phyloP scores from a whole-genome alignment of 2,329 filamentous ascomycete genomes.

The Fusarium coffeatum region DNA sequence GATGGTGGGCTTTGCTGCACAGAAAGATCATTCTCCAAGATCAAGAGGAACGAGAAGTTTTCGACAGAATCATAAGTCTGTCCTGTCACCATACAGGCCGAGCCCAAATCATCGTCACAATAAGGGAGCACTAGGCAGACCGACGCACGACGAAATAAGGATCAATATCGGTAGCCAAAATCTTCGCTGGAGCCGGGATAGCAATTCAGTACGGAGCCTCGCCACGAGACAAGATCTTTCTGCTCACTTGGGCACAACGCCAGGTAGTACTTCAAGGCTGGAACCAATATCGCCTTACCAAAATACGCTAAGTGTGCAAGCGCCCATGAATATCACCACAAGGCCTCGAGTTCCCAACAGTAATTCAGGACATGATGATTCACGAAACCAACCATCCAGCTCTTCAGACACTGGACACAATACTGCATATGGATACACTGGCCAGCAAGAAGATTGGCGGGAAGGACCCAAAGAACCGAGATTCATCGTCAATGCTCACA shows the following conservation, averaged over 20 bases:
- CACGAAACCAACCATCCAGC: not conserved
- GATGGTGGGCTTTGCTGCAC: conserved; percentile 35
- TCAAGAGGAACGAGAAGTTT: conserved; percentile 1
- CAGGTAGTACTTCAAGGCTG: not conserved
- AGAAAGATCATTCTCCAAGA: not conserved
- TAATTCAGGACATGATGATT: not conserved
- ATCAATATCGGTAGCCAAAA: conserved; percentile 47
- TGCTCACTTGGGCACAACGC: not conserved
- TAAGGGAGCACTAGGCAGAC: not conserved
- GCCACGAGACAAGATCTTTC: conserved; percentile 2
- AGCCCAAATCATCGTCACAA: not conserved
- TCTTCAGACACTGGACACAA: not conserved
- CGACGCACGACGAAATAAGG: conserved; percentile 29
- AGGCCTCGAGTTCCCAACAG: no score
- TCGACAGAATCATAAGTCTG: not conserved
- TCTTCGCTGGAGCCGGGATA: conserved; percentile 47
- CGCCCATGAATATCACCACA: not conserved
- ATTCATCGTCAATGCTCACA: conserved; percentile 30
- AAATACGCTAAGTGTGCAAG: not conserved
- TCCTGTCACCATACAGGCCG: not conserved
- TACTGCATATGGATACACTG: not conserved
- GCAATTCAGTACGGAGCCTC: conserved; percentile 45
- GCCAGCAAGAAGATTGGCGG: not conserved
- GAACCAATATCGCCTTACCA: not conserved
- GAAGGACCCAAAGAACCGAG: conserved; percentile 16